Evolutionary conservation across 805 yeast genomes (phyloP).

Genomic region (Yamadazyma laniorum): DNA sequence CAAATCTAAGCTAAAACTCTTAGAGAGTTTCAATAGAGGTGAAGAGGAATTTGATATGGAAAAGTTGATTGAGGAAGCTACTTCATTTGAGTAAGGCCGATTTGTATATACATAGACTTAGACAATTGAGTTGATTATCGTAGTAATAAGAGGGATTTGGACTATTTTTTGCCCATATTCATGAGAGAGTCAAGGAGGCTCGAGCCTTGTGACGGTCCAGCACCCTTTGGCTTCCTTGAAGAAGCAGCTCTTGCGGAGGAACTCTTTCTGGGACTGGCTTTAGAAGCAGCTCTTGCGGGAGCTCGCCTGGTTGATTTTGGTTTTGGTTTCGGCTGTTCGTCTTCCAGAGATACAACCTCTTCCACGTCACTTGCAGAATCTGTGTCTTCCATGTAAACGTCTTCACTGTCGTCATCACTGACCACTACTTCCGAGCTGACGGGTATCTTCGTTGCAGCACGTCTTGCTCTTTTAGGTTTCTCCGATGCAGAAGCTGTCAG

Average conservation of each 20-base stretch:
- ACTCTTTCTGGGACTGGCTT: too few species aligned
- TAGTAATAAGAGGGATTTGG: background rate
- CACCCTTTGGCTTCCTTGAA: too few species aligned
- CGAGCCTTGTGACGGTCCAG: background rate
- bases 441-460: background rate
- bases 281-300: too few species aligned
- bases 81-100: constrained; percentile 54
- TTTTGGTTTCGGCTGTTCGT: too few species aligned
- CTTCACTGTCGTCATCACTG: constrained; percentile 4
- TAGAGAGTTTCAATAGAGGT: constrained; percentile 71
- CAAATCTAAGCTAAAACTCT: constrained; percentile 52
- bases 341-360: background rate
- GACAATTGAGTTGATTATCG: too few species aligned
- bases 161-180: constrained; percentile 12
- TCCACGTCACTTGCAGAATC: background rate
- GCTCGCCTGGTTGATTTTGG: too few species aligned
- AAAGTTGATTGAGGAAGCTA: constrained; percentile 65
- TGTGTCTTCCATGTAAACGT: constrained; percentile 2
- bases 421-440: constrained; percentile 2
- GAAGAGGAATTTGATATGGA: constrained; percentile 64
- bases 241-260: too few species aligned
- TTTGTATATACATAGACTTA: too few species aligned
- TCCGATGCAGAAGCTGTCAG: background rate
- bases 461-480: background rate
- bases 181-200: constrained; percentile 14